Evolutionary conservation across 2,329 filamentous ascomycete genomes (phyloP).

Genomic region (Tolypocladium sp.): DNA sequence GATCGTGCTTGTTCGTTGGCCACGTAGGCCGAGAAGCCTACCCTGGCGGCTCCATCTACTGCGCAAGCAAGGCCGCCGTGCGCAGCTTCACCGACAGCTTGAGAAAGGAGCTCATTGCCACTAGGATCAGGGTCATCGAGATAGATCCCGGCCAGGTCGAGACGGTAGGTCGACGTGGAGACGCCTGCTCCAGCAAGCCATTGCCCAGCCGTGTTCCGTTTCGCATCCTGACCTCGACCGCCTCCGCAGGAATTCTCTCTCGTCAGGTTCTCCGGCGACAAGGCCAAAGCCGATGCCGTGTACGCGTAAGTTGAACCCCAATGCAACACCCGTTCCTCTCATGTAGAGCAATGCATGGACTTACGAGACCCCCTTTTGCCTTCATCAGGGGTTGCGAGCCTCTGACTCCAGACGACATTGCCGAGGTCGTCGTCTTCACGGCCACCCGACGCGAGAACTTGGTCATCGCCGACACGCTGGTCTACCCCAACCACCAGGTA

Average conservation of each 20-base stretch:
- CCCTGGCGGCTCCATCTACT: slow-evolving; percentile 81
- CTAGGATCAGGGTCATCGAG: slow-evolving; percentile 74
- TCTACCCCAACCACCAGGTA: slow-evolving; percentile 88
- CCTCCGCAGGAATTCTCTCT: slow-evolving; percentile 66
- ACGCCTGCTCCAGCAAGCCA: not conserved
- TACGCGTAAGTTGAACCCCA: slow-evolving; percentile 56
- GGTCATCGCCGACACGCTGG: slow-evolving; percentile 75
- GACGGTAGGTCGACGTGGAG: slow-evolving; percentile 44
- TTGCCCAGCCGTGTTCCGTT: not conserved
- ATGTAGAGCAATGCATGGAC: not conserved
- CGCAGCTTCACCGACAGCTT: slow-evolving; percentile 75
- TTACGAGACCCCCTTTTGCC: not conserved
- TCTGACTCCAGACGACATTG: slow-evolving; percentile 82
- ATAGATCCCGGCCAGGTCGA: slow-evolving; percentile 90
- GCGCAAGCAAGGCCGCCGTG: slow-evolving; percentile 84
- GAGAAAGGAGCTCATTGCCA: slow-evolving; percentile 73
- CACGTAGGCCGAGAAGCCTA: slow-evolving; percentile 67
- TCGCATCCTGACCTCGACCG: slow-evolving; percentile 3
- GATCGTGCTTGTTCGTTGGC: not conserved
- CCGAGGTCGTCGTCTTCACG: slow-evolving; percentile 80
- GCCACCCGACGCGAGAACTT: slow-evolving; percentile 82
- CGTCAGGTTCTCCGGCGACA: slow-evolving; percentile 82
- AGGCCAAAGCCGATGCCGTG: slow-evolving; percentile 79
- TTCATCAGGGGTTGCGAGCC: slow-evolving; percentile 65
- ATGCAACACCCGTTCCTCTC: not conserved